Conservation (phyloP, 1,284 basidiomycete species). For the Mrakiaceae sp. region DNA sequence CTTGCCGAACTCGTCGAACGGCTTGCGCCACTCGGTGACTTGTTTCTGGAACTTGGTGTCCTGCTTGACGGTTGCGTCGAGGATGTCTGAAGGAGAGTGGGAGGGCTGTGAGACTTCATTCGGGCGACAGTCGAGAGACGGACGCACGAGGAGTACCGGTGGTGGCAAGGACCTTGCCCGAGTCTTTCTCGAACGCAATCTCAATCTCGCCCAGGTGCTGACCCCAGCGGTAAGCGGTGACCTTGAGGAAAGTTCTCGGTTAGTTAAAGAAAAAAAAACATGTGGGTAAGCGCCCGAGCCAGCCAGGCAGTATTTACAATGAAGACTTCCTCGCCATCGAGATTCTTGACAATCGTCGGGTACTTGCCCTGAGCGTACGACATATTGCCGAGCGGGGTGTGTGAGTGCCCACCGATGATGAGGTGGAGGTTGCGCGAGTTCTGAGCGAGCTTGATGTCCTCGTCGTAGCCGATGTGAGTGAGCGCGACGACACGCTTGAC, state of each 20-base stretch:
- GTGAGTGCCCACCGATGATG: conserved; percentile 39
- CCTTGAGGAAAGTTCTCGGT: neutral
- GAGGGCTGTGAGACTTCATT: neutral
- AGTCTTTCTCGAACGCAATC: conserved; percentile 31
- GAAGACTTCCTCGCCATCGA: conserved; percentile 39
- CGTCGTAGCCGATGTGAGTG: conserved; percentile 37
- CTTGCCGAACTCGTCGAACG: conserved; percentile 28
- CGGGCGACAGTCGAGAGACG: neutral
- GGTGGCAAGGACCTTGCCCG: conserved; percentile 35
- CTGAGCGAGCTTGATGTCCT: conserved; percentile 36
- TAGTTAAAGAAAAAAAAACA: neutral
- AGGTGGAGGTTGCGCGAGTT: conserved; percentile 24
- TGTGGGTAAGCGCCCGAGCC: neutral
- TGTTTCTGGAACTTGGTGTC: conserved; percentile 33
- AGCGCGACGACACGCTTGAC: conserved; percentile 37
- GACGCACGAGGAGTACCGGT: conserved; percentile 28
- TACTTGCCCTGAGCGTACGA: conserved; percentile 31
- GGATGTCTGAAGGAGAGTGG: neutral
- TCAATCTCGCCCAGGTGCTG: conserved; percentile 39
- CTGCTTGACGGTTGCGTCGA: neutral
- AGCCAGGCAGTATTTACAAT: conserved; percentile 33
- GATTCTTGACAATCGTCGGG: conserved; percentile 37
- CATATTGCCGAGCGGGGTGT: conserved; percentile 24
- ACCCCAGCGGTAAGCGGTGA: conserved; percentile 30
- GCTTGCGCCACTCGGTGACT: conserved; percentile 34